Evolutionary conservation across 495 filamentous ascomycete genomes (phyloP).

Genomic region (Penicillium coffeae): DNA sequence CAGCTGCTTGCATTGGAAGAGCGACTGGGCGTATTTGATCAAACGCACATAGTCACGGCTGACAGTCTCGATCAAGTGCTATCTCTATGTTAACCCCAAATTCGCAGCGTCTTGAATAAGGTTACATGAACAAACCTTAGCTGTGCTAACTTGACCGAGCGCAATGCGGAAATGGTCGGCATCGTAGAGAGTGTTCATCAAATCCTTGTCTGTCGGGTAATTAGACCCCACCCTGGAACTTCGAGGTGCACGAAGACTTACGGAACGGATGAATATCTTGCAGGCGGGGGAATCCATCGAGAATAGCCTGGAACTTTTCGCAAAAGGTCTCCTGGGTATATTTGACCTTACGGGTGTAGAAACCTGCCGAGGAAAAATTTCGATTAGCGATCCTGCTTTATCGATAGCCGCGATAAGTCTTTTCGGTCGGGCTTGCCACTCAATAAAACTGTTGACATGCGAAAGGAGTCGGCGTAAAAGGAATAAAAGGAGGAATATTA

Average conservation of each 20-base stretch:
- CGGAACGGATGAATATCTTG: slow-evolving; percentile 97
- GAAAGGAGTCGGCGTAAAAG: background rate
- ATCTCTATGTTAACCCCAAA: background rate
- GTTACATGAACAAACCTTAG: slow-evolving; percentile 50
- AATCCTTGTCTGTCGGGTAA: slow-evolving; percentile 59
- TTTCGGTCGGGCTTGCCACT: slow-evolving; percentile 12
- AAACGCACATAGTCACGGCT: slow-evolving; percentile 90
- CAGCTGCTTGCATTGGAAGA: slow-evolving; percentile 94
- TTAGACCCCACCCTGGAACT: slow-evolving; percentile 14
- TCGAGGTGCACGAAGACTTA: slow-evolving; percentile 42
- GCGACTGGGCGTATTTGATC: slow-evolving; percentile 90
- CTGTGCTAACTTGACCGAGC: slow-evolving; percentile 90
- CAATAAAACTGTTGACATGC: background rate
- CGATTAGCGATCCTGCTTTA: slow-evolving; percentile 26
- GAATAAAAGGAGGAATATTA: slow-evolving; percentile 19
- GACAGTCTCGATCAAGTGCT: slow-evolving; percentile 89
- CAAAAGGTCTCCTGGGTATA: slow-evolving; percentile 96
- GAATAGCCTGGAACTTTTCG: slow-evolving; percentile 84
- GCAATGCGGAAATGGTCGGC: slow-evolving; percentile 98
- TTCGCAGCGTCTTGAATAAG: no score
- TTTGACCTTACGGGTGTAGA: slow-evolving; percentile 98
- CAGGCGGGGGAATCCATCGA: slow-evolving; percentile 90
- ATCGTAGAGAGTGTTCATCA: slow-evolving; percentile 86
- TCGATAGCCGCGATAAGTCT: slow-evolving; percentile 23
- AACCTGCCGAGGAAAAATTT: slow-evolving; percentile 50